Conservation (phyloP, 106 monocot genomes). For the Dioscorea alata region DNA sequence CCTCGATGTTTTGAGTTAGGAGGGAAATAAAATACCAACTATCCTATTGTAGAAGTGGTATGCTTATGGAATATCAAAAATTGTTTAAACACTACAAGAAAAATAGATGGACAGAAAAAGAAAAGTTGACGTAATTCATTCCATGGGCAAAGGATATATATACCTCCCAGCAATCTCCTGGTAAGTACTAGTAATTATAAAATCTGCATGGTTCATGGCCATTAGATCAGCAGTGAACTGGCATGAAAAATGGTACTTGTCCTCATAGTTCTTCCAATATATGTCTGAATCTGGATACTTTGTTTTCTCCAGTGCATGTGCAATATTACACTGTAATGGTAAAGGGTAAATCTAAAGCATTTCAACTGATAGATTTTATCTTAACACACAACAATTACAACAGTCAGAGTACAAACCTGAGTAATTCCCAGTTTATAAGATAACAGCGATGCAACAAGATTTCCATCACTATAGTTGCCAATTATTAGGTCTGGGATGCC, state of each 20-base stretch:
- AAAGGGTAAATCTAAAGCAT: background rate
- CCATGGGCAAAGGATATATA: constrained; percentile 8
- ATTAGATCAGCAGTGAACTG: constrained; percentile 96
- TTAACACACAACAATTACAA: background rate
- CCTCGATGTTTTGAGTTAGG: too few species aligned
- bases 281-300: constrained; percentile 98
- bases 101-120: background rate
- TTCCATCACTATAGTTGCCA: constrained; percentile 94
- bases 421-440: constrained; percentile 76
- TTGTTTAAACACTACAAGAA: background rate
- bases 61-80: background rate
- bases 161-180: constrained; percentile 98
- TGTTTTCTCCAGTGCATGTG: constrained; percentile 97
- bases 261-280: constrained; percentile 81
- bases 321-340: constrained; percentile 76
- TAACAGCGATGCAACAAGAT: constrained; percentile 86
- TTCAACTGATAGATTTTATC: background rate
- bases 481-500: constrained; percentile 80
- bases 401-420: constrained; percentile 32
- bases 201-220: constrained; percentile 96
- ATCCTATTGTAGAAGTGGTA: background rate
- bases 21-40: too few species aligned
- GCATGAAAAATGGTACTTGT: constrained; percentile 93
- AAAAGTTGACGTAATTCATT: background rate
- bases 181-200: constrained; percentile 96